phyloP scores from a whole-genome alignment of 495 filamentous ascomycete species.

The Xylaria palmicola region DNA sequence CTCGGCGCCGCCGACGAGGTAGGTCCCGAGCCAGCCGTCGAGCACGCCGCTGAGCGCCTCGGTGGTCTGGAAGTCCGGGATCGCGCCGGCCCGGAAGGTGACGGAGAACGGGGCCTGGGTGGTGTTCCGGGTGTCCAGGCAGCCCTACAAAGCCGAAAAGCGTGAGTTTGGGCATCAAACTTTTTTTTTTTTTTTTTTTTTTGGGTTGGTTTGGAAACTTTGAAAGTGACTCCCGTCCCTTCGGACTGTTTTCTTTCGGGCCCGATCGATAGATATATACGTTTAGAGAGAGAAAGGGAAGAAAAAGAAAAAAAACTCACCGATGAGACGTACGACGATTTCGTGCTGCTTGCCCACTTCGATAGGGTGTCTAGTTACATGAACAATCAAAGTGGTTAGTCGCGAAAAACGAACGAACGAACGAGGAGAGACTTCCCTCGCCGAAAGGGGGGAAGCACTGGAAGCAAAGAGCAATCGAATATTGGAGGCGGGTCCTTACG shows the following conservation, averaged over 20 bases:
- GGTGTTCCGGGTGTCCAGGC: slow-evolving; percentile 7
- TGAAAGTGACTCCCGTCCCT: too few species aligned
- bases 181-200: too few species aligned
- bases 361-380: slow-evolving; percentile 8
- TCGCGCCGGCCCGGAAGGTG: slow-evolving; percentile 5
- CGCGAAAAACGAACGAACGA: too few species aligned
- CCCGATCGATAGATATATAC: too few species aligned
- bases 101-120: slow-evolving; percentile 9
- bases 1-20: background rate
- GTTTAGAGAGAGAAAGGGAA: too few species aligned
- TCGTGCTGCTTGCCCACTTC: background rate
- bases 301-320: too few species aligned
- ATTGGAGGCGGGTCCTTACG: too few species aligned
- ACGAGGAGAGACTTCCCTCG: too few species aligned
- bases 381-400: too few species aligned
- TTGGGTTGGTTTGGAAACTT: too few species aligned
- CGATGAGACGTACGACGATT: background rate
- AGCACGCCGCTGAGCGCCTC: background rate
- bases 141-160: background rate
- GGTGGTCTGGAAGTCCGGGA: background rate
- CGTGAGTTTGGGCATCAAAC: too few species aligned
- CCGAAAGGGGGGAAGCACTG: background rate
- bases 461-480: background rate
- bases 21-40: slow-evolving; percentile 1
- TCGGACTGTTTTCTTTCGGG: too few species aligned